Percentiles rank a stretch among this genome's conserved stretches.
phyloP scores from a whole-genome alignment of 192 early-diverging fungal genomes.

The Podila epigama region DNA sequence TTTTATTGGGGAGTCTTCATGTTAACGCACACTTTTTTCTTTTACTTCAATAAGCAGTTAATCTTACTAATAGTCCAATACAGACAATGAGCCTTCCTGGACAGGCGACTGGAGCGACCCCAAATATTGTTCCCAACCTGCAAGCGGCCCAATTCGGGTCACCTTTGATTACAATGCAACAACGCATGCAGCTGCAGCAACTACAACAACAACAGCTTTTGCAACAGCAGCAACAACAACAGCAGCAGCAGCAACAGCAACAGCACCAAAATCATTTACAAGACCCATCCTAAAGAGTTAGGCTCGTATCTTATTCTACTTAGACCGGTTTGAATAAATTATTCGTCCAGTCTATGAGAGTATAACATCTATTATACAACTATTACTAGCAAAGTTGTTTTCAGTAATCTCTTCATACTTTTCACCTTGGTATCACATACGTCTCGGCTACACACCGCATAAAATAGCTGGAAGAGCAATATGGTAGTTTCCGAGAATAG shows the following conservation, averaged over 20 bases:
- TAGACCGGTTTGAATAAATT: no score
- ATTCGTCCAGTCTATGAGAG: no score
- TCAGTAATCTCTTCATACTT: no score
- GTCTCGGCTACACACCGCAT: no score
- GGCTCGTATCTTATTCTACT: no score
- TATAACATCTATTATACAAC: no score
- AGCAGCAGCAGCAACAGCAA: conserved; percentile 24
- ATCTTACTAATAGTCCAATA: conserved; percentile 20
- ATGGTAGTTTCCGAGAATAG: no score
- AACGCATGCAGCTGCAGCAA: conserved; percentile 24
- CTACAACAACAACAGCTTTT: conserved; percentile 27
- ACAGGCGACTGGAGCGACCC: conserved; percentile 4
- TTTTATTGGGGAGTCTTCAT: neutral
- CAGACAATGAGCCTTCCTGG: conserved; percentile 26
- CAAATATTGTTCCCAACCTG: conserved; percentile 10
- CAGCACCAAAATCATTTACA: conserved; percentile 8
- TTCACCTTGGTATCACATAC: no score
- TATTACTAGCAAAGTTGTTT: no score
- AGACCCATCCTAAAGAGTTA: no score
- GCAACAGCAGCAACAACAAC: conserved; percentile 31
- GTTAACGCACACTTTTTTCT: neutral
- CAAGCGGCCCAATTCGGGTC: conserved; percentile 15
- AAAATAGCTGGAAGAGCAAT: no score
- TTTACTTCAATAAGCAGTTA: conserved; percentile 5
- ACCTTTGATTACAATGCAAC: conserved; percentile 20